Conservation (phyloP, 1,139 yeast species). For the Eremothecium cymbalariae region DNA sequence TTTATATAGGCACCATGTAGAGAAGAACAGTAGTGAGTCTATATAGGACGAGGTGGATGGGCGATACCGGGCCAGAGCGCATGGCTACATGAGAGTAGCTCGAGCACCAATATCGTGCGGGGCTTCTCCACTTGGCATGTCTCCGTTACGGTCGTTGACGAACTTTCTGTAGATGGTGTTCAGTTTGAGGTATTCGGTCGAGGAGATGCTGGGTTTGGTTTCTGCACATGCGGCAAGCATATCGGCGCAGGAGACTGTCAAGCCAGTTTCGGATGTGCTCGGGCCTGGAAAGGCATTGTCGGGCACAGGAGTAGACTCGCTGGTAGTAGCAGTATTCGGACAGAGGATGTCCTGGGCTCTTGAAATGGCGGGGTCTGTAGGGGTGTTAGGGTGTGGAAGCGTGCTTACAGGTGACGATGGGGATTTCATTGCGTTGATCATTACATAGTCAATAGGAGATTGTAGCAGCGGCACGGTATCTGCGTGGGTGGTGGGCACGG, state of each 20-base stretch:
- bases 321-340: no score
- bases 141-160: slow-evolving; percentile 73
- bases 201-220: slow-evolving; percentile 82
- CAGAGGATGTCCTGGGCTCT: slow-evolving; percentile 1
- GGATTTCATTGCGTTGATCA: no score
- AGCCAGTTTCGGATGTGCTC: not conserved
- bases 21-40: no score
- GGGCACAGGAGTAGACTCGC: slow-evolving; percentile 5
- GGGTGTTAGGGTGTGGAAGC: no score
- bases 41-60: no score
- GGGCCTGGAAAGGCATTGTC: not conserved
- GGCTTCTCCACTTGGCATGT: slow-evolving; percentile 80
- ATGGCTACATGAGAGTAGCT: slow-evolving; percentile 51
- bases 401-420: no score
- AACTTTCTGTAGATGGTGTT: slow-evolving; percentile 62
- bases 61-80: no score
- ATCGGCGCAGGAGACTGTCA: slow-evolving; percentile 43
- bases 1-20: no score
- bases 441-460: no score
- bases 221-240: slow-evolving; percentile 59
- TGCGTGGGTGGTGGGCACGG: slow-evolving; percentile 10
- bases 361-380: no score
- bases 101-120: slow-evolving; percentile 83
- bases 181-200: slow-evolving; percentile 58
- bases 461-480: no score